These are phyloP conservation scores for Pseudoturritis turrita DNA, from an alignment of 345 rosid genomes.

Conservation along the genomic window DNA sequence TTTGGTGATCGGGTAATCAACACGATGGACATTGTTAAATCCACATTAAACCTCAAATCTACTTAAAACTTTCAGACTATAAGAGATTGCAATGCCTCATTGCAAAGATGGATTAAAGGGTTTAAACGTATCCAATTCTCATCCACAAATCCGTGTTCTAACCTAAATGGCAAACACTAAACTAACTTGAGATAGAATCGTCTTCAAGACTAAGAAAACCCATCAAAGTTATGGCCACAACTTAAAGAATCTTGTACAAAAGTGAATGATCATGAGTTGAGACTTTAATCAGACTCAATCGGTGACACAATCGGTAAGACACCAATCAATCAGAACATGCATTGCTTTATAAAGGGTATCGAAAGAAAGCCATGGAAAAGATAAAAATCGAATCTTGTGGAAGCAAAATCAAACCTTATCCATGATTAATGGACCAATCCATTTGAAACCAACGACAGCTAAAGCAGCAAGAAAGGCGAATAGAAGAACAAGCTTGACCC, in stretches of 20 bases:
- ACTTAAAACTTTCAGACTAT: neutral
- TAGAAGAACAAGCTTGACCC: slow-evolving; percentile 58
- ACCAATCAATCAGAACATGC: neutral
- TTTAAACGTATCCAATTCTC: neutral
- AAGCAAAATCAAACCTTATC: slow-evolving; percentile 54
- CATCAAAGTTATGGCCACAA: neutral
- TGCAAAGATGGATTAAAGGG: neutral
- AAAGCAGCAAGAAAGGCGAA: slow-evolving; percentile 44
- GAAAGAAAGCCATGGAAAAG: neutral
- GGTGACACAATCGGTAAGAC: neutral
- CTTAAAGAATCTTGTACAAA: neutral
- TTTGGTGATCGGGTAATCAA: neutral
- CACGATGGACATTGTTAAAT: neutral
- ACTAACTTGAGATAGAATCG: neutral
- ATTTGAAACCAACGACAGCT: slow-evolving; percentile 58
- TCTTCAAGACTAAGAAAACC: neutral
- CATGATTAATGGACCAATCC: slow-evolving; percentile 89
- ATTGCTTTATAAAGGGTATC: neutral
- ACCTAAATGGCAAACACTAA: neutral
- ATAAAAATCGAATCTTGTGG: neutral
- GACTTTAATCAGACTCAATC: neutral
- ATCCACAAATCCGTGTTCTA: neutral
- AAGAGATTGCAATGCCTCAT: neutral
- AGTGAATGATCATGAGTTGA: neutral
- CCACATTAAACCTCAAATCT: neutral